Conservation (phyloP, 495 filamentous ascomycete genomes). For the Penicillium antarcticum region DNA sequence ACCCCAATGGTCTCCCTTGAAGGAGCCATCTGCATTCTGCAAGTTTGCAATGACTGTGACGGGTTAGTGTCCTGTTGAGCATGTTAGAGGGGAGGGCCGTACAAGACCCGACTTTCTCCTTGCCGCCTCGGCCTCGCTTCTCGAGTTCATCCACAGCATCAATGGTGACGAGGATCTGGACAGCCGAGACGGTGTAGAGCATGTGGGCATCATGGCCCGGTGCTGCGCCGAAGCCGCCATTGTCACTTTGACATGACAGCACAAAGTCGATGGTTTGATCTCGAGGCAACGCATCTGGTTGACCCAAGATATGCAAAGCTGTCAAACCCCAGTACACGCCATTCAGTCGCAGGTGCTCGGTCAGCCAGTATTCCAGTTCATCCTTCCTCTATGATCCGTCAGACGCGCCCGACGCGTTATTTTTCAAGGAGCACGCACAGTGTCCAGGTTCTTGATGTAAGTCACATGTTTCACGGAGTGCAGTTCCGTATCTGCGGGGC, state of each 20-base stretch:
- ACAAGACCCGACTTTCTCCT: constrained; percentile 71
- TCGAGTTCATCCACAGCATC: constrained; percentile 86
- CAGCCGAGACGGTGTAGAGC: constrained; percentile 87
- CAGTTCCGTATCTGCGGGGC: constrained; percentile 52
- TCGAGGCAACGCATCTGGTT: constrained; percentile 75
- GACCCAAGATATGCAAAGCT: constrained; percentile 78
- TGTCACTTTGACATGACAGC: constrained; percentile 81
- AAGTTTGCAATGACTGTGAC: constrained; percentile 70
- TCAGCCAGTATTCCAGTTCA: constrained; percentile 95
- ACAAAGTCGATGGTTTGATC: constrained; percentile 85
- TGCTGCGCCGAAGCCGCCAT: constrained; percentile 88
- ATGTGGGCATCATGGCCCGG: constrained; percentile 95
- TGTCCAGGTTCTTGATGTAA: constrained; percentile 92
- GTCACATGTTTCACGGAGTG: constrained; percentile 76
- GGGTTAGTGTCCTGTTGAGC: constrained; percentile 17
- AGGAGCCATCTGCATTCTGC: constrained; percentile 82
- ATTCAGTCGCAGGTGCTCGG: constrained; percentile 90
- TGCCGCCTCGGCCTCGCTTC: constrained; percentile 59
- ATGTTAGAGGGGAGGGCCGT: constrained; percentile 29
- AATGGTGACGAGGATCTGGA: constrained; percentile 82
- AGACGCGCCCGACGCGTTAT: background rate
- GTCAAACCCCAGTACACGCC: constrained; percentile 96
- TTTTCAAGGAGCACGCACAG: constrained; percentile 49
- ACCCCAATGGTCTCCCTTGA: constrained; percentile 93
- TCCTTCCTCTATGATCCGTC: constrained; percentile 65